Conservation (phyloP, 148 eudicot species). For the Fagopyrum tataricum region DNA sequence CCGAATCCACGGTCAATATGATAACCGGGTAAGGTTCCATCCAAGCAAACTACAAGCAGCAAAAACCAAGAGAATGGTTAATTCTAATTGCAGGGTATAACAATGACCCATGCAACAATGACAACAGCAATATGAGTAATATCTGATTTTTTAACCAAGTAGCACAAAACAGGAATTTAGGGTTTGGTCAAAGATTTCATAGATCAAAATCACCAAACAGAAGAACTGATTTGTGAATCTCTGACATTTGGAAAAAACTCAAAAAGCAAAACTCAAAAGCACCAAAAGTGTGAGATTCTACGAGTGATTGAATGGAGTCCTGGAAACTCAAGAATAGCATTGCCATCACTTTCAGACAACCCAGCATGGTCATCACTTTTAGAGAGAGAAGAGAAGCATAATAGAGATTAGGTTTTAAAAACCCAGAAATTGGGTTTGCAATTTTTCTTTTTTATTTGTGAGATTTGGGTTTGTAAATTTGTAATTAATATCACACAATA, state of each 20-base stretch:
- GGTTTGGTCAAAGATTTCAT: not conserved
- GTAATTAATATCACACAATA: slow-evolving; percentile 7
- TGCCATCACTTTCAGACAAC: not conserved
- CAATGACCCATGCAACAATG: not conserved
- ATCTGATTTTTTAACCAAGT: not conserved
- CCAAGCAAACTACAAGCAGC: slow-evolving; percentile 65
- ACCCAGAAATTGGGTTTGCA: not conserved
- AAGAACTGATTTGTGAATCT: not conserved
- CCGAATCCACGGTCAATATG: slow-evolving; percentile 90
- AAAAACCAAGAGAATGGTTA: not conserved
- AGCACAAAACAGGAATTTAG: not conserved
- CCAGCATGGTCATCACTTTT: not conserved
- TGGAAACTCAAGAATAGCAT: not conserved
- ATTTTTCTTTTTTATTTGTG: not conserved
- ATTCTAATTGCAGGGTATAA: not conserved
- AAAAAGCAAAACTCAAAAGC: not conserved
- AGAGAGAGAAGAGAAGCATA: not conserved
- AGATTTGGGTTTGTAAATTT: not conserved
- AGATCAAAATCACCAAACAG: not conserved
- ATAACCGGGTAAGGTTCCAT: slow-evolving; percentile 91
- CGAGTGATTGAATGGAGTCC: no score
- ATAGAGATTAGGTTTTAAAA: not conserved
- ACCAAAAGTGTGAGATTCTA: no score
- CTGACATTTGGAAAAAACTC: not conserved
- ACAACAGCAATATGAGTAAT: no score